These are phyloP conservation scores for Podaxis sp. DNA, from an alignment of 768 basidiomycete species.

Conservation along the genomic window DNA sequence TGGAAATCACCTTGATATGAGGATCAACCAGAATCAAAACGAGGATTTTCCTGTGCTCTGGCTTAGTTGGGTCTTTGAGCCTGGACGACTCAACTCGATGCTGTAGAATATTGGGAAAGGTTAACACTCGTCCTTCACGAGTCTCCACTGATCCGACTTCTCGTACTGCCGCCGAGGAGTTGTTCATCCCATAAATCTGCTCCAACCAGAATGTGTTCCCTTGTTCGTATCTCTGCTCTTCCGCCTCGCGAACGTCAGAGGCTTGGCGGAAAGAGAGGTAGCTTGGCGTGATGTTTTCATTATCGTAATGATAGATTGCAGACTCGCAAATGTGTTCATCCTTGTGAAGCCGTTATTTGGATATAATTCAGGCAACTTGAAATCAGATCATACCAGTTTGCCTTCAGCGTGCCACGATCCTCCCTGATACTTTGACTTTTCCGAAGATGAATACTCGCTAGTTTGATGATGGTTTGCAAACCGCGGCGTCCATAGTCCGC, in stretches of 20 bases:
- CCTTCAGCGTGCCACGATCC: slow-evolving; percentile 20
- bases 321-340: slow-evolving; percentile 23
- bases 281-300: slow-evolving; percentile 15
- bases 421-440: slow-evolving; percentile 18
- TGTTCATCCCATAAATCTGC: slow-evolving; percentile 18
- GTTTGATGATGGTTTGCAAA: slow-evolving; percentile 21
- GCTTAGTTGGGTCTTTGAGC: slow-evolving; percentile 31
- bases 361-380: background rate
- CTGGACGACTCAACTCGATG: slow-evolving; percentile 33
- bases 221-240: slow-evolving; percentile 17
- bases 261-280: slow-evolving; percentile 18
- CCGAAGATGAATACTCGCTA: slow-evolving; percentile 21
- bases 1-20: slow-evolving; percentile 22
- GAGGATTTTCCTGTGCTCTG: slow-evolving; percentile 39
- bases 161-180: slow-evolving; percentile 19
- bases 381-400: background rate
- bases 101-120: slow-evolving; percentile 36
- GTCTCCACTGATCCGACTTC: slow-evolving; percentile 27
- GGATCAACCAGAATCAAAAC: slow-evolving; percentile 38
- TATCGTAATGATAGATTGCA: slow-evolving; percentile 18
- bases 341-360: background rate
- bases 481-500: background rate
- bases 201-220: slow-evolving; percentile 22
- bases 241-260: background rate
- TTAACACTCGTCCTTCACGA: slow-evolving; percentile 24